Base-by-base conservation (phyloP, 768 basidiomycete genomes). In the Grammothele lineata region DNA sequence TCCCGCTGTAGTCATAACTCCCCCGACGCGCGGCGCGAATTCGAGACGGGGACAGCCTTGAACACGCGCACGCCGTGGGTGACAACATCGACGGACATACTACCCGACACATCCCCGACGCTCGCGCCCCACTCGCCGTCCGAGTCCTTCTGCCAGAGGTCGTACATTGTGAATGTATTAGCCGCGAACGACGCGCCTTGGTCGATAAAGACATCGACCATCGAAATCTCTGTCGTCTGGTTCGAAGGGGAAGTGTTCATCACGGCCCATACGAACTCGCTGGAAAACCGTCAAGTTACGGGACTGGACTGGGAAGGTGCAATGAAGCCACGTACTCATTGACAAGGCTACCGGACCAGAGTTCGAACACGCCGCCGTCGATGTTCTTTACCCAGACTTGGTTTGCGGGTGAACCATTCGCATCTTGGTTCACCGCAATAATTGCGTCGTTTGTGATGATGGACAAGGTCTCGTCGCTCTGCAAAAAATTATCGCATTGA, bases 391-490 rank as follows among this genome's bases (percentile, higher is more conserved):
- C 68, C 68, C 68, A 70, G 35, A 66, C 53, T 5, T 67, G 64
- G 37, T 48, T 60, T 5, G 62, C 69, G 5, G 70, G 61, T 0
- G 56, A 52, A 23, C 64, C 64, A 10, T 39, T 45, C 7, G 62
- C 33, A 50, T 71, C 70, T 46, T 59, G 61, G 47, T 65, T 70
- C 21, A 68, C 56, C 1, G 53, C 66, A 27, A 71, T 68, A 44
- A 71, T 54, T 8, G 62, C 66, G 30, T 65, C 59, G 54, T 71
- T 71, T 19, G 63, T 66, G 50, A 71, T 65, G 54, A 71, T 70
- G 0, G 54, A 47, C 35, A 63, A 51, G 0, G 69, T 70, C 26
- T 70, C 67, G 42, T 64, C 59, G 8, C 62, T 57, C 66, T 68
- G 38, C 21, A 4, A 19, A 35, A 25, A 17, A 19, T 43, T 8